A percentile compares a stretch with the other conserved stretches of the same genome.
Evolutionary conservation across 495 filamentous ascomycete species (phyloP).

Genomic region (Parachaetomium inaequale): DNA sequence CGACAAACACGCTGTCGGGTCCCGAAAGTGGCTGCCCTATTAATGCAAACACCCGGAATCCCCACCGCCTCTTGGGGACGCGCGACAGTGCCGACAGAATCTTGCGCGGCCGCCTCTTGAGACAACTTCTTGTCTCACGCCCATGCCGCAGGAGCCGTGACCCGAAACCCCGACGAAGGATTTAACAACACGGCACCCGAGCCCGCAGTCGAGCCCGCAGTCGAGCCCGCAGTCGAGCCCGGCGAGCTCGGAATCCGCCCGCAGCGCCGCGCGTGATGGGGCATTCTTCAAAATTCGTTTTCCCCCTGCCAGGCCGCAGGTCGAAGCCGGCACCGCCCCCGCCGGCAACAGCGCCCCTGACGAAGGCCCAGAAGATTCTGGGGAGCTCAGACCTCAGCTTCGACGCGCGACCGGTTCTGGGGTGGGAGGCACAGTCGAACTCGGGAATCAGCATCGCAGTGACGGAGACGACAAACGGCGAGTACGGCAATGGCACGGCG

Average conservation of each 20-base stretch:
- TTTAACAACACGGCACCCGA: neutral
- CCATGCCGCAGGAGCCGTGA: neutral
- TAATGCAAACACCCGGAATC: slow-evolving; percentile 14
- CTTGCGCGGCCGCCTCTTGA: neutral
- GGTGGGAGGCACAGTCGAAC: slow-evolving; percentile 45
- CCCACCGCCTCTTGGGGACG: slow-evolving; percentile 16
- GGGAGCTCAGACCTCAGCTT: slow-evolving; percentile 36
- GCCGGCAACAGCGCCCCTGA: slow-evolving; percentile 21
- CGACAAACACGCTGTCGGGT: slow-evolving; percentile 20
- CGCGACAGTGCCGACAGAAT: slow-evolving; percentile 2
- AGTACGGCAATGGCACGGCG: slow-evolving; percentile 13
- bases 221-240: slow-evolving; percentile 1
- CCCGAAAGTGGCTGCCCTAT: slow-evolving; percentile 23
- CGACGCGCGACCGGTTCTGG: slow-evolving; percentile 26
- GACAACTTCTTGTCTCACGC: neutral
- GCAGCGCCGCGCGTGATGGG: slow-evolving; percentile 37
- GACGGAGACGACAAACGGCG: slow-evolving; percentile 41
- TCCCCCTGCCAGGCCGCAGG: slow-evolving; percentile 50
- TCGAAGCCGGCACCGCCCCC: slow-evolving; percentile 30
- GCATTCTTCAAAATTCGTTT: slow-evolving; percentile 50
- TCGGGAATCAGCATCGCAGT: slow-evolving; percentile 50
- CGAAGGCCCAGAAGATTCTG: slow-evolving; percentile 47
- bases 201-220: neutral
- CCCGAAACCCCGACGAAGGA: neutral
- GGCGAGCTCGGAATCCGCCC: neutral